Percentiles rank a stretch among this genome's conserved stretches.
These are phyloP conservation scores for Candida vaughaniae DNA, from an alignment of 805 yeast genomes.

Conservation along the genomic window DNA sequence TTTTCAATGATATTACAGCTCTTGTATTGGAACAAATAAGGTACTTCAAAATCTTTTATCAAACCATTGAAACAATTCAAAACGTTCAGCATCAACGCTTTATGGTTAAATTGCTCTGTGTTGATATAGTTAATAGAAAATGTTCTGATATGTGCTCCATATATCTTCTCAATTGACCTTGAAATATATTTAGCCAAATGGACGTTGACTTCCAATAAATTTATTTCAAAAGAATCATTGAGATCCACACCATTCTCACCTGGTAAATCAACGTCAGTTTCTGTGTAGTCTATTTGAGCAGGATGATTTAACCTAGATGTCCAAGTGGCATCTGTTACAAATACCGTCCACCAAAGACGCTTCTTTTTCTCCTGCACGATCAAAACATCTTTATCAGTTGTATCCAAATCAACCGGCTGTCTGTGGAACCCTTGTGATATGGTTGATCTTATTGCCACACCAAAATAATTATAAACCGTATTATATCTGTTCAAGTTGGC, in stretches of 20 bases:
- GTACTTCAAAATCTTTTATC: constrained; percentile 30
- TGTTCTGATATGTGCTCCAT: constrained; percentile 41
- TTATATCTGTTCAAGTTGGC: constrained; percentile 37
- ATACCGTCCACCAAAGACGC: constrained; percentile 44
- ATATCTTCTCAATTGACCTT: constrained; percentile 32
- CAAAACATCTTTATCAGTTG: constrained; percentile 3
- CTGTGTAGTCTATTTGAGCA: constrained; percentile 40
- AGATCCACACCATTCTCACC: constrained; percentile 29
- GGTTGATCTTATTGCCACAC: constrained; percentile 38
- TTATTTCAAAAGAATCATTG: constrained; percentile 29
- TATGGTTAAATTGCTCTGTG: constrained; percentile 39
- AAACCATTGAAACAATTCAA: constrained; percentile 27
- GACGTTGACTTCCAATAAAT: constrained; percentile 34
- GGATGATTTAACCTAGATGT: constrained; percentile 39
- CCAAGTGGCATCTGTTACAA: constrained; percentile 40
- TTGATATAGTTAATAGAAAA: constrained; percentile 40
- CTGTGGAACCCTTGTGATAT: constrained; percentile 40
- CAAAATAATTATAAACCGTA: constrained; percentile 39
- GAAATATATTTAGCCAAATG: constrained; percentile 40
- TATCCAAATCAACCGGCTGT: constrained; percentile 16
- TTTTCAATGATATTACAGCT: constrained; percentile 19
- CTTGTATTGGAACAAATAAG: constrained; percentile 24
- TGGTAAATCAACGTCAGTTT: constrained; percentile 44
- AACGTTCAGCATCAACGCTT: constrained; percentile 30
- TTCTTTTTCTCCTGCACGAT: constrained; percentile 27